Evolutionary conservation across 164 flowering plant species (phyloP), one percentile per base, ranked within the genome.

Genomic region (Brasenia schreberi): DNA sequence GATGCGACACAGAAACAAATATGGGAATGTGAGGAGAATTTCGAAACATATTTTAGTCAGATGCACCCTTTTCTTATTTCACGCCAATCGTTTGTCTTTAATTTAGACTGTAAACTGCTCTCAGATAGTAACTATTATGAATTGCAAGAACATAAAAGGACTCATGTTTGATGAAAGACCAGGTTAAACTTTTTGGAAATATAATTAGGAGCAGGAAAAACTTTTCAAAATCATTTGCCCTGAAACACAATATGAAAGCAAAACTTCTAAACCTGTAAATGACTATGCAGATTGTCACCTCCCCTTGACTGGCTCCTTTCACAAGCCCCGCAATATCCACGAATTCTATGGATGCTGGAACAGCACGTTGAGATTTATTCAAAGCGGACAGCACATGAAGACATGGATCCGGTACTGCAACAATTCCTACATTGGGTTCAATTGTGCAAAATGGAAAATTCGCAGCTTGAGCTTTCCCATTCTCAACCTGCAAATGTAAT

Each of bases 321-420:
- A 95, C 99, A 74, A 92, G 94, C 59, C 99, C 97, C 74, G 99
- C 99, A 84, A 95, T 95, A 82, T 95, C 99, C 17, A 95, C 97
- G 81, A 95, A 86, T 69, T 95, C 99, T 58, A 95, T 84, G 19
- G 95, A 85, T 58, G 99, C 94, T 58, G 99, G 88, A 42, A 95
- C 97, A 5, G 77, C 73, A 64, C 83, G 79, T 64, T 88, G 96
- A 71, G 99, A 95, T 75, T 92, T 95, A 73, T 92, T 84, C 69
- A 95, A 84, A 69, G 82, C 73, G 59, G 96, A 88, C 77, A 95
- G 99, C 42, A 89, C 90, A 53, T 76, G 68, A 53, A 95, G 86
- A 67, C 97, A 90, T 44, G 82, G 71, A 80, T 95, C 99, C 7
- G 99, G 99, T 67, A 95, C 97, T 42, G 88, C 97, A 75, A 95